Base-by-base conservation (phyloP, 805 yeast species). In the Candida parachauliodes region DNA sequence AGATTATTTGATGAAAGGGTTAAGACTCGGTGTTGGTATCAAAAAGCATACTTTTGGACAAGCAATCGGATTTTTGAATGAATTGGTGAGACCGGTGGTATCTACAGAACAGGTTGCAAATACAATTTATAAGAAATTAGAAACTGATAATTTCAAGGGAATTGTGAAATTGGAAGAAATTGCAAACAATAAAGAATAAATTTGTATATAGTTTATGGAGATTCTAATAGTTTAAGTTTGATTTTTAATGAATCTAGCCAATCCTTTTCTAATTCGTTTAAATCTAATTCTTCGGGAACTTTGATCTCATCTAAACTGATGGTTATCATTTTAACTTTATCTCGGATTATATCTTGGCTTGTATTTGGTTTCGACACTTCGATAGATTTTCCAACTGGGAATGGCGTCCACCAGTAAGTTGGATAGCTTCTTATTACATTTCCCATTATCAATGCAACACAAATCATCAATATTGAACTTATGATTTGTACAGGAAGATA, bases 41-140 rank as follows among this genome's bases (percentile, higher is more conserved):
- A 78, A 81, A 44, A 54, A 62, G 15, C 41, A 50, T 4, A 29
- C 76, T n/a, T 34, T 78, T 9, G 50, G 74, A 47, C 52, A 57
- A 59, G 41, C 50, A n/a, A 33, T 61, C 7, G 60, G 51, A 5
- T 22, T 32, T 9, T 54, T 60, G 23, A 45, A 74, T 38, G 76
- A 76, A 44, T 36, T 78, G 32, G 59, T 80, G 0, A 70, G 86
- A 45, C 88, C 88, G 0, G 65, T 81, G 0, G 66, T 81, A 1
- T 73, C 87, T 0, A 81, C 88, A 0, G 85, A 81, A 46, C 62
- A 70, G 29, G 94, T 88, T 2, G 84, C 91, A 1, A 51, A 62
- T 25, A 75, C 76, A 31, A 65, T 79, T 1, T 62, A 80, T 10
- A 74, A 77, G 27, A 77, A 76, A 31, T 59, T 85, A 18, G 67